Conservation (phyloP, 441 rosid species). For the Mallotus japonicus region DNA sequence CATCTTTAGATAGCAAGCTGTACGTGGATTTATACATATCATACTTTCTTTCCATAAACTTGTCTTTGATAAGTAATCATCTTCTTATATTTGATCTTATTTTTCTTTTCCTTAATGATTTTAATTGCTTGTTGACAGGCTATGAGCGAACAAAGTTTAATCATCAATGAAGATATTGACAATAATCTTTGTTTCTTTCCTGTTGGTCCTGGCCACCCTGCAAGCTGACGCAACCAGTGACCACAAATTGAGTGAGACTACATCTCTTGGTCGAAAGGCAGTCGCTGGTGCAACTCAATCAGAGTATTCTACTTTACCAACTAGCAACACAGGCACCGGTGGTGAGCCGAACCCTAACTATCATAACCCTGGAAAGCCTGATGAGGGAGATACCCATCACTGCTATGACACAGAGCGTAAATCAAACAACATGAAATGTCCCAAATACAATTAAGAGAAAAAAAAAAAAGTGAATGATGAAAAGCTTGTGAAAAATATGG, state of each 20-base stretch:
- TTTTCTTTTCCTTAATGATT: background rate
- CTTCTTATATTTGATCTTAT: no score
- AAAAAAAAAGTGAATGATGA: background rate
- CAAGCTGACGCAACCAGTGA: conserved; percentile 13
- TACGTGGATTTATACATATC: background rate
- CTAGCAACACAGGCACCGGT: background rate
- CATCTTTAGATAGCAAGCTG: background rate
- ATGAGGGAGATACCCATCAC: background rate
- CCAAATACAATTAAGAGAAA: background rate
- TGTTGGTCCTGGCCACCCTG: conserved; percentile 3
- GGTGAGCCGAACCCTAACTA: background rate
- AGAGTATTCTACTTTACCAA: no score
- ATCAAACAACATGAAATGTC: background rate
- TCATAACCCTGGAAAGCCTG: background rate
- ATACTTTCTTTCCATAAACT: no score
- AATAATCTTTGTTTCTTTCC: background rate
- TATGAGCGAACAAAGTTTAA: background rate
- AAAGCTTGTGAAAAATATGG: background rate
- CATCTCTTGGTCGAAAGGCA: background rate
- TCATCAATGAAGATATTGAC: conserved; percentile 19
- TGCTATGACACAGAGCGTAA: background rate
- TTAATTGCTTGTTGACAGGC: background rate
- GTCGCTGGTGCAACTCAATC: no score
- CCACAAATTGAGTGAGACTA: background rate
- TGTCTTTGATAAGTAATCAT: no score